A percentile compares a stretch with the other conserved stretches of the same genome.
Conservation (phyloP, 495 filamentous ascomycete species). For the Xylaria nigripes region DNA sequence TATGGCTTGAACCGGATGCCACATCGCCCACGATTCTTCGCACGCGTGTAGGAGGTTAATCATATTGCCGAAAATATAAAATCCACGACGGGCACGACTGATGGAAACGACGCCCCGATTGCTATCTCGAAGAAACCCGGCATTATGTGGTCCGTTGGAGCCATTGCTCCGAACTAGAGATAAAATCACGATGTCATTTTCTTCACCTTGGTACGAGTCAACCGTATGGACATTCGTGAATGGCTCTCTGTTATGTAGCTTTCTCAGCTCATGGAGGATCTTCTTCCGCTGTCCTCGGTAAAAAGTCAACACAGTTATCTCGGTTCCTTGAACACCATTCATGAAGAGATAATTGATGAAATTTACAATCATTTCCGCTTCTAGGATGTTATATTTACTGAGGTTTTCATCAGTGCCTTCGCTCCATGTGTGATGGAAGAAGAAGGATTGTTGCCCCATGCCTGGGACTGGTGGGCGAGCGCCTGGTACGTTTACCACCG, state of each 20-base stretch:
- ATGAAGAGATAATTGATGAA: slow-evolving; percentile 65
- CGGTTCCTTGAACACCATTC: slow-evolving; percentile 48
- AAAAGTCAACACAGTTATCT: slow-evolving; percentile 84
- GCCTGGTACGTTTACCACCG: slow-evolving; percentile 43
- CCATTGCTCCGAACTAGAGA: slow-evolving; percentile 68
- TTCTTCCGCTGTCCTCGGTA: slow-evolving; percentile 79
- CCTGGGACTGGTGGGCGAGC: slow-evolving; percentile 58
- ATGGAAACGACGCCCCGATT: slow-evolving; percentile 84
- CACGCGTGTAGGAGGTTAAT: slow-evolving; percentile 37
- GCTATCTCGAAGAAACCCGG: slow-evolving; percentile 62
- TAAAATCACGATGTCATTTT: slow-evolving; percentile 78
- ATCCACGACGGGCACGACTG: slow-evolving; percentile 73
- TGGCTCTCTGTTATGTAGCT: slow-evolving; percentile 36
- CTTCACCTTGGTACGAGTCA: slow-evolving; percentile 91
- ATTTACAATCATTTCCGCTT: slow-evolving; percentile 68
- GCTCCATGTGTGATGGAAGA: slow-evolving; percentile 62
- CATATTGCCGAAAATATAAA: slow-evolving; percentile 84
- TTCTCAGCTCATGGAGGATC: slow-evolving; percentile 46
- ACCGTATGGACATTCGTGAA: slow-evolving; percentile 70
- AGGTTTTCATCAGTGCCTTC: slow-evolving; percentile 58
- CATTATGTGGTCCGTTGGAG: slow-evolving; percentile 8
- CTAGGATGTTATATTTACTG: slow-evolving; percentile 64
- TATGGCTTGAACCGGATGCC: slow-evolving; percentile 27
- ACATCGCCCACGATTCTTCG: slow-evolving; percentile 31
- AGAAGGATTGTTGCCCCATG: slow-evolving; percentile 63